These are phyloP conservation scores for Suillus occidentalis DNA, from an alignment of 768 basidiomycete genomes.

Conservation along the genomic window DNA sequence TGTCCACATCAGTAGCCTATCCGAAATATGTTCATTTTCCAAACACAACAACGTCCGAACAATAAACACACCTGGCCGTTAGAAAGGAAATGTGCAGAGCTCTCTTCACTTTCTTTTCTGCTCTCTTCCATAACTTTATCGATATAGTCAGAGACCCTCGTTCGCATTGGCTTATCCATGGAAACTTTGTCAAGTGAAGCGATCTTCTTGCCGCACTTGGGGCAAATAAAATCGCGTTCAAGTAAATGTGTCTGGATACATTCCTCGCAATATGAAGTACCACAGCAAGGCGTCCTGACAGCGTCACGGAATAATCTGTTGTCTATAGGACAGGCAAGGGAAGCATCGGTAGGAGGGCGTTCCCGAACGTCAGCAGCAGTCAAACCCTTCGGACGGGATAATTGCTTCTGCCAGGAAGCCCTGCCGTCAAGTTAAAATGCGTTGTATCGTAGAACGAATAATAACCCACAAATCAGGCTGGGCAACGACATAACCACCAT, in stretches of 20 bases:
- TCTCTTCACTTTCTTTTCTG: constrained; percentile 59
- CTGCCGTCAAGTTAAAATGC: constrained; percentile 40
- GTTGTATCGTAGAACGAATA: not conserved
- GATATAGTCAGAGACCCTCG: constrained; percentile 79
- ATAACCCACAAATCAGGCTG: constrained; percentile 88
- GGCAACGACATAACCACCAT: constrained; percentile 96
- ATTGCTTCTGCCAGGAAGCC: constrained; percentile 93
- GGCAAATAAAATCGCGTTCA: constrained; percentile 94
- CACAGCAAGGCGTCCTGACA: constrained; percentile 94
- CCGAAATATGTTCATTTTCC: constrained; percentile 5
- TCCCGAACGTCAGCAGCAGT: constrained; percentile 91
- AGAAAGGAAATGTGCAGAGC: constrained; percentile 18
- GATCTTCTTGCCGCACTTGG: constrained; percentile 85
- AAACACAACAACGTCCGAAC: not conserved
- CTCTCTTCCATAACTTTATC: constrained; percentile 79
- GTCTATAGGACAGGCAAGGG: constrained; percentile 88
- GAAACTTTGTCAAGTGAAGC: constrained; percentile 85
- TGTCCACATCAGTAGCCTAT: constrained; percentile 27
- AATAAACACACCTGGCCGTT: constrained; percentile 39
- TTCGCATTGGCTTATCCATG: constrained; percentile 77
- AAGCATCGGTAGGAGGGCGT: constrained; percentile 71
- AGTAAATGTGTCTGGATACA: constrained; percentile 93
- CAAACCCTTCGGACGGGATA: constrained; percentile 73
- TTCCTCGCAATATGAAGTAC: constrained; percentile 90
- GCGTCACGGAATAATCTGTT: constrained; percentile 92